Evolutionary conservation across 441 rosid species (phyloP), one percentile per base, ranked within the genome.

Genomic region (Manihot esculenta): DNA sequence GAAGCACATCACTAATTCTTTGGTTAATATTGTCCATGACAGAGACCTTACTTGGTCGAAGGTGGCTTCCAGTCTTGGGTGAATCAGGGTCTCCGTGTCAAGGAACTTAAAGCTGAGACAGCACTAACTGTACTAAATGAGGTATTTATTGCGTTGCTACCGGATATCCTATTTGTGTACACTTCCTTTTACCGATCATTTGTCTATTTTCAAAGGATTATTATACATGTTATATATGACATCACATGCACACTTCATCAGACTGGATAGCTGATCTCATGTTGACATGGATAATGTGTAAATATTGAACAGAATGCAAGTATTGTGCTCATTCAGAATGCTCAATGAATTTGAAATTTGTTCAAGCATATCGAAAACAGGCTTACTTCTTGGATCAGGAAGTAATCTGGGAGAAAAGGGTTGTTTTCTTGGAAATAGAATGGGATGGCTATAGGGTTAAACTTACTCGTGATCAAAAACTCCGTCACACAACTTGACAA

Each of bases 31-130:
- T 72, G 73, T 76, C 50, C 70, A 68, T 80, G 72, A 71, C 86
- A 95, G 98, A 84, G 79, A 68, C 79, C 99, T 47, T 95, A 87
- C 79, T 53, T 88, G 86, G 85, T 91, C 68, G 85, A 85, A 80
- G 99, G 97, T 63, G 99, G 99, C 70, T 95, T 80, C 84, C 84
- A 83, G 74, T 84, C 98, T 71, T 95, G 99, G 99, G 80, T 66
- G 63, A 87, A 84, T 51, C 79, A 89, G 76, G 95, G 95, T 77
- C 88, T 88, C 58, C 91, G 92, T 57, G 74, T 86, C 68, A 93
- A 95, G 83, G 94, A 88, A 73, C 94, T 88, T 18, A 95, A 87
- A 72, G 86, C 90, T 64, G 98, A 93, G 82, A 89, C 98, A 45
- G 71, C 94, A 47, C 78, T 95, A 44, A 76, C 90, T 44, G 79